phyloP scores from a whole-genome alignment of 2,329 filamentous ascomycete genomes.

The Xylaria sp. region DNA sequence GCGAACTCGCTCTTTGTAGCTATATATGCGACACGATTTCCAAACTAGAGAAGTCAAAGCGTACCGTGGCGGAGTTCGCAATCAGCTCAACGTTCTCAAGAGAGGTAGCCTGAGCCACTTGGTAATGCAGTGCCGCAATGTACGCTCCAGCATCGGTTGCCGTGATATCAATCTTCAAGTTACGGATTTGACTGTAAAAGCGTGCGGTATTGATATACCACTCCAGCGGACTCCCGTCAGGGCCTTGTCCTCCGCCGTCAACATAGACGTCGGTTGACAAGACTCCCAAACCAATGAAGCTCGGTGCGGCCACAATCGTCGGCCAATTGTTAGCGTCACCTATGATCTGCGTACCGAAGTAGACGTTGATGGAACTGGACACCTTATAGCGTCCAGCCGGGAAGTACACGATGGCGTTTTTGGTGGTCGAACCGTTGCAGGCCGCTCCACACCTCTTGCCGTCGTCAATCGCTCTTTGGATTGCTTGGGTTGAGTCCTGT shows the following conservation, averaged over 20 bases:
- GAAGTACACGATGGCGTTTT: conserved; percentile 38
- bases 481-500: conserved; percentile 52
- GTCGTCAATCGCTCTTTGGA: conserved; percentile 51
- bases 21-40: neutral
- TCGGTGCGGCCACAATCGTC: conserved; percentile 63
- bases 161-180: conserved; percentile 66
- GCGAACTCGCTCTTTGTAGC: neutral
- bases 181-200: conserved; percentile 68
- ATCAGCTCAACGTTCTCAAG: conserved; percentile 67
- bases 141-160: conserved; percentile 56
- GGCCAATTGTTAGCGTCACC: conserved; percentile 58
- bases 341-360: conserved; percentile 80
- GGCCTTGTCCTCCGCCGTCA: conserved; percentile 4
- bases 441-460: conserved; percentile 46
- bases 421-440: conserved; percentile 46
- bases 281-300: conserved; percentile 53
- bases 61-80: conserved; percentile 20
- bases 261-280: conserved; percentile 22
- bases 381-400: conserved; percentile 72
- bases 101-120: conserved; percentile 71
- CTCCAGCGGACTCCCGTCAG: conserved; percentile 1
- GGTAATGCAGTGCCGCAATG: conserved; percentile 71
- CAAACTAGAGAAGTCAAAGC: neutral
- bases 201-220: conserved; percentile 60
- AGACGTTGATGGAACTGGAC: conserved; percentile 74